These are phyloP conservation scores for Camillea tinctor DNA, from an alignment of 2,329 filamentous ascomycete genomes.

Conservation along the genomic window DNA sequence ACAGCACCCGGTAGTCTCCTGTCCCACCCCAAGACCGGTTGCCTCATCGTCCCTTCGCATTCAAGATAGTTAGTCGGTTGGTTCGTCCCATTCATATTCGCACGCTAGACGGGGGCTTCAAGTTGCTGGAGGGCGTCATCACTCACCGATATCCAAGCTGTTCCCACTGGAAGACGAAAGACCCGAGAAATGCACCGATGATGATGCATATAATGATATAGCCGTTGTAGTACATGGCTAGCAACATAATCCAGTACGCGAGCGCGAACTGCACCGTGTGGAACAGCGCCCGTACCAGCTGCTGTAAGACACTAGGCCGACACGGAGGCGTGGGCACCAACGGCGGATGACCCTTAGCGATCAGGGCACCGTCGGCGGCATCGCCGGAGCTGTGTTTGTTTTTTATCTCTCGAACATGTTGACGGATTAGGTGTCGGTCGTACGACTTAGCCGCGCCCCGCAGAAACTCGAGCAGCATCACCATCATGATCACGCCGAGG, in stretches of 20 bases:
- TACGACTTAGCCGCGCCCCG: conserved; percentile 70
- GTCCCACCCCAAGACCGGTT: too few species aligned
- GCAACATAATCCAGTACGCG: conserved; percentile 77
- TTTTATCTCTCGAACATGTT: too few species aligned
- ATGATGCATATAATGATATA: conserved; percentile 83
- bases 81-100: too few species aligned
- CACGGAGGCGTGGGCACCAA: conserved; percentile 28
- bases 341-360: conserved; percentile 10
- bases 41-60: too few species aligned
- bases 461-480: conserved; percentile 69
- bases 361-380: conserved; percentile 26
- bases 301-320: conserved; percentile 63
- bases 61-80: too few species aligned
- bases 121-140: conserved; percentile 31
- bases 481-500: conserved; percentile 74
- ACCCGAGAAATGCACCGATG: conserved; percentile 71
- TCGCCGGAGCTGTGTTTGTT: conserved; percentile 12
- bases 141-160: conserved; percentile 17
- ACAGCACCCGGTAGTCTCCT: too few species aligned
- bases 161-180: conserved; percentile 74
- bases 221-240: conserved; percentile 61
- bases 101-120: neutral
- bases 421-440: conserved; percentile 61
- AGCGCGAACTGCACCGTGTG: conserved; percentile 72
- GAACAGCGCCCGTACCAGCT: conserved; percentile 63